Base-by-base conservation (phyloP, 352 stramenopile genomes). In the Pythium sp. region DNA sequence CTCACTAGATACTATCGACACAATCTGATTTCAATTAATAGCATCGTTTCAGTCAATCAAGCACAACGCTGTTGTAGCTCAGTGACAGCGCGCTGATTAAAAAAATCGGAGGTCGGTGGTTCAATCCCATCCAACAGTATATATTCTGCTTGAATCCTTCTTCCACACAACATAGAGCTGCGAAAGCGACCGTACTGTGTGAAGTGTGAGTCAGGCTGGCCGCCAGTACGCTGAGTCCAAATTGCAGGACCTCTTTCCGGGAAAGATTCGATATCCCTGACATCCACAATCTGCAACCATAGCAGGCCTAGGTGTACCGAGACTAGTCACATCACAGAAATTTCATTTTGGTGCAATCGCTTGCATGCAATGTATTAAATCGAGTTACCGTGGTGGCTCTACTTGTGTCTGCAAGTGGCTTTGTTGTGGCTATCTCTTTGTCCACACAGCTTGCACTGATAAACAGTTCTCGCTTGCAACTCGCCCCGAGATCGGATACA, bases 221-320 rank as follows among this genome's bases (percentile, higher is more conserved):
- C 30, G 18, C 54, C 54, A 60, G 54, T 60, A 3, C 54, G 54
- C 28, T 46, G 54, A 60, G 54, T 60, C 30, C 54, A 60, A 60
- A 46, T 46, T 18, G 18, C 54, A 60, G 54, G 54, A 60, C 18
- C 54, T 43, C 28, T 28, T 59, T 59, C 15, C 54, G 54, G 54
- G 15, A 59, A 26, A 7, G 28, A 59, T 59, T 59, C 26, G 28
- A 59, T 41, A 8, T 2, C 54, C 14, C 41, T 59, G 54, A 2
- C 2, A 15, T 59, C 28, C 6, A 18, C 0, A 60, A 60, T 60
- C 54, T 8, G 43, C 28, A 60, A 60, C 54, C 54, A 2, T 18
- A 41, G 30, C 28, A 46, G 54, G 54, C 54, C 18, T 41, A 43
- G 28, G 54, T 2, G 54, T 2, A 18, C 28, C 26, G 54, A 43